Conservation (phyloP, 2,329 filamentous ascomycete genomes). For the Monosporascus sp. region DNA sequence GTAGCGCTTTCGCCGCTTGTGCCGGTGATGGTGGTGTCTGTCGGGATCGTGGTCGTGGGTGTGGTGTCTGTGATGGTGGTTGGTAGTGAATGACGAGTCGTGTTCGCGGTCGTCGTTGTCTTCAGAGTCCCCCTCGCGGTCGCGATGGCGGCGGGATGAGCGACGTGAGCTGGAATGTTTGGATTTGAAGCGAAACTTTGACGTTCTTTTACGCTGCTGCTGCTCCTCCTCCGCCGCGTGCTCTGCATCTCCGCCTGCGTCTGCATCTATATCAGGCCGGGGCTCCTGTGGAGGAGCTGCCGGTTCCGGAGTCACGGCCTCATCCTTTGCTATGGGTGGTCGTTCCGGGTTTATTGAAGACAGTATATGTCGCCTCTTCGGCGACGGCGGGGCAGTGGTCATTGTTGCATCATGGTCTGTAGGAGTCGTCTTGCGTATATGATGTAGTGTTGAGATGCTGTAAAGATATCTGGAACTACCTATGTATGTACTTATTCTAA, state of each 20-base stretch:
- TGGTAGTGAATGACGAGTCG: background rate
- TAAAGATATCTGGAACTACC: background rate
- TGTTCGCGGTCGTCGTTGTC: background rate
- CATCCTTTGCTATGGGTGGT: conserved; percentile 10
- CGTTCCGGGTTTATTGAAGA: conserved; percentile 27
- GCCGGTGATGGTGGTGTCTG: conserved; percentile 18
- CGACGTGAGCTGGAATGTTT: conserved; percentile 22
- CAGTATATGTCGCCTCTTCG: conserved; percentile 27
- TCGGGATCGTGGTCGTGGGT: conserved; percentile 8
- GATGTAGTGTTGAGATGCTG: background rate
- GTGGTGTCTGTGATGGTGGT: conserved; percentile 15
- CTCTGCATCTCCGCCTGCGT: conserved; percentile 3
- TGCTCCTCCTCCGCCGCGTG: conserved; percentile 6
- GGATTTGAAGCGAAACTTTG: conserved; percentile 39
- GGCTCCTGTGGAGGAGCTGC: conserved; percentile 7
- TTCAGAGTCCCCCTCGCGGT: conserved; percentile 1
- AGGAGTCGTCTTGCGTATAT: background rate
- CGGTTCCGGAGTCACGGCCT: background rate
- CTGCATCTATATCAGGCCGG: background rate
- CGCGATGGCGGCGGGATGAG: conserved; percentile 16
- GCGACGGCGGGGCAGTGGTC: conserved; percentile 23
- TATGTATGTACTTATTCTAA: background rate
- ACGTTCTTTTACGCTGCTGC: conserved; percentile 17
- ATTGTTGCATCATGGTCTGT: conserved; percentile 19
- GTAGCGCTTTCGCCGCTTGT: conserved; percentile 24